A percentile compares a stretch with the other conserved stretches of the same genome.
phyloP scores from a whole-genome alignment of 352 stramenopile species.

The Phytophthora litchii region DNA sequence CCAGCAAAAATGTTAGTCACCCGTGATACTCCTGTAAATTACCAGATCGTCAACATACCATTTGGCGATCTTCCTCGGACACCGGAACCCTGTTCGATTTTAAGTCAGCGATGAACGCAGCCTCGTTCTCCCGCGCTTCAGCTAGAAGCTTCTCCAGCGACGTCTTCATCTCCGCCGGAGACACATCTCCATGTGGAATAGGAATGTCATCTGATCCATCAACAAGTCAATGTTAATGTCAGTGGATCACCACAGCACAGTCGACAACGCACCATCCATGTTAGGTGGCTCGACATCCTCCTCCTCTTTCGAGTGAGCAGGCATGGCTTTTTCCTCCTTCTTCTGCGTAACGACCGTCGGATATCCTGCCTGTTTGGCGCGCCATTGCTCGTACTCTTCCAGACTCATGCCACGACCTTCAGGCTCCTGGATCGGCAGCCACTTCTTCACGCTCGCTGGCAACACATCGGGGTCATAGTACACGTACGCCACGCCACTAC shows the following conservation, averaged over 20 bases:
- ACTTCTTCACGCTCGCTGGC: constrained; percentile 73
- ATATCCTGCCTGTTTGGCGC: constrained; percentile 68
- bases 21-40: not conserved
- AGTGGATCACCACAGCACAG: constrained; percentile 4
- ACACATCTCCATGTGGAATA: constrained; percentile 60
- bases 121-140: constrained; percentile 83
- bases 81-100: constrained; percentile 57
- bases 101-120: constrained; percentile 76
- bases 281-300: constrained; percentile 42
- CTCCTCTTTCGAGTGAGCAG: constrained; percentile 40
- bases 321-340: constrained; percentile 41
- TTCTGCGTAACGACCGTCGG: constrained; percentile 34
- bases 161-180: constrained; percentile 66
- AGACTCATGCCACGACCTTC: constrained; percentile 86
- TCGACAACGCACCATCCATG: constrained; percentile 30
- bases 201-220: constrained; percentile 44
- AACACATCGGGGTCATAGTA: constrained; percentile 89
- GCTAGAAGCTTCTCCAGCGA: constrained; percentile 78
- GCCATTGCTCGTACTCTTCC: constrained; percentile 89
- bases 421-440: constrained; percentile 79
- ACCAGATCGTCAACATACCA: constrained; percentile 44
- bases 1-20: constrained; percentile 7
- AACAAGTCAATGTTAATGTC: constrained; percentile 5
- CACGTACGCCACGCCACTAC: constrained; percentile 78
- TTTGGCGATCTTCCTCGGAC: constrained; percentile 77